phyloP scores from a whole-genome alignment of 83 land plant species.

The Larix sibirica region DNA sequence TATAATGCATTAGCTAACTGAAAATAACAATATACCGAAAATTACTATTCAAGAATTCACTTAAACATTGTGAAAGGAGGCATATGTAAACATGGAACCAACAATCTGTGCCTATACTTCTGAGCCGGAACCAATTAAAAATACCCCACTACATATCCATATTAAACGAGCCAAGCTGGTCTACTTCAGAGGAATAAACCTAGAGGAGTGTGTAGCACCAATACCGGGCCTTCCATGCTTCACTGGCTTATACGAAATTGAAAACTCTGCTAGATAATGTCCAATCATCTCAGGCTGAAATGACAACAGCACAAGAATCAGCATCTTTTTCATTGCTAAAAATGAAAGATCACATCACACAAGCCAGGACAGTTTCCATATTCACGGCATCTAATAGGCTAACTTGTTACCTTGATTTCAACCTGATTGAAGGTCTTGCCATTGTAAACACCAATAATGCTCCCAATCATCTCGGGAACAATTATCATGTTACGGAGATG shows the following conservation, averaged over 20 bases:
- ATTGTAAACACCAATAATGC: conserved; percentile 93
- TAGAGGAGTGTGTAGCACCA: conserved; percentile 95
- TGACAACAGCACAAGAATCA: not conserved
- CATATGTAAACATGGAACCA: no score
- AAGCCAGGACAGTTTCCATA: not conserved
- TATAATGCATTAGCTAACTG: no score
- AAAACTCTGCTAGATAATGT: conserved; percentile 93
- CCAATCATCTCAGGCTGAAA: conserved; percentile 97
- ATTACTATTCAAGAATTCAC: no score
- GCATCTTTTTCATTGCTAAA: not conserved
- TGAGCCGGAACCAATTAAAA: no score
- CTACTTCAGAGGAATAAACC: conserved; percentile 96
- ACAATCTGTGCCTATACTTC: no score
- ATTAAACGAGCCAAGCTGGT: no score
- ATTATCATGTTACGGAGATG: conserved; percentile 95
- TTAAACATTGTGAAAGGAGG: no score
- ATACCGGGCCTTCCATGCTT: conserved; percentile 97
- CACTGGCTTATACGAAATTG: conserved; percentile 93
- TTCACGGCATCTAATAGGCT: not conserved
- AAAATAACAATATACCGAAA: no score
- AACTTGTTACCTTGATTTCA: conserved; percentile 66
- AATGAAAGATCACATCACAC: not conserved
- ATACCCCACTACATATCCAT: no score
- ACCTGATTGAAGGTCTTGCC: conserved; percentile 95
- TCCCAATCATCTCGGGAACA: conserved; percentile 96